Base-by-base conservation (phyloP, 805 yeast species). In the Nakazawaea laoshanensis region DNA sequence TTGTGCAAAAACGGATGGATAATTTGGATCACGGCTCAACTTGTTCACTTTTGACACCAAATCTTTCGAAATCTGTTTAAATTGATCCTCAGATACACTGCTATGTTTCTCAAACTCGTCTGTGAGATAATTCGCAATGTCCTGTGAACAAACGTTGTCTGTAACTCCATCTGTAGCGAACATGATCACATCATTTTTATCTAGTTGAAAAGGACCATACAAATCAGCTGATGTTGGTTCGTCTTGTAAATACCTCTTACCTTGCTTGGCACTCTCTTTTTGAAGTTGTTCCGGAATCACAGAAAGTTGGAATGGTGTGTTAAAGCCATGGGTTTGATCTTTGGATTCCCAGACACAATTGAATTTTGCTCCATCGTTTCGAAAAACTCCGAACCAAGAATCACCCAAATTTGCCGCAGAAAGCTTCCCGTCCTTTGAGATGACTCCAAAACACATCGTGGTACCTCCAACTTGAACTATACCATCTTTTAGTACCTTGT, bases 101-200 rank as follows among this genome's bases (percentile, higher is more conserved):
- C 50, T 12, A 26, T 29, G 3, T 44, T 29, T 9, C 44, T 45
- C 27, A 35, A 70, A 52, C 32, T 57, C 59, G 45, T 84, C 88
- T 28, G 66, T 68, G 37, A 88, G 65, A 42, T 70, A 81, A 12
- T 71, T 49, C 48, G 75, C 85, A 32, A 85, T 76, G 47, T 86
- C 95, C 28, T 73, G 71, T 2, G 78, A 64, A 11, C 72, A 66
- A 24, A 89, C 71, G 52, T 89, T 89, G 54, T 89, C 98, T 19
- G 84, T 77, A 30, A 89, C 80, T 19, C 98, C 98, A 57, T 89
- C 98, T 0, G 96, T 86, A 25, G 94, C 94, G 49, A 89, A 77
- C 32, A 92, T 52, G 4, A 89, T 70, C 13, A 92, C 59, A 52
- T 89, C 98, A 31, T 77, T 74, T 33, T 70, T 70, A 46, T 75